Evolutionary conservation across 2,329 filamentous ascomycete species (phyloP).

Genomic region (Diaporthe ilicicola): DNA sequence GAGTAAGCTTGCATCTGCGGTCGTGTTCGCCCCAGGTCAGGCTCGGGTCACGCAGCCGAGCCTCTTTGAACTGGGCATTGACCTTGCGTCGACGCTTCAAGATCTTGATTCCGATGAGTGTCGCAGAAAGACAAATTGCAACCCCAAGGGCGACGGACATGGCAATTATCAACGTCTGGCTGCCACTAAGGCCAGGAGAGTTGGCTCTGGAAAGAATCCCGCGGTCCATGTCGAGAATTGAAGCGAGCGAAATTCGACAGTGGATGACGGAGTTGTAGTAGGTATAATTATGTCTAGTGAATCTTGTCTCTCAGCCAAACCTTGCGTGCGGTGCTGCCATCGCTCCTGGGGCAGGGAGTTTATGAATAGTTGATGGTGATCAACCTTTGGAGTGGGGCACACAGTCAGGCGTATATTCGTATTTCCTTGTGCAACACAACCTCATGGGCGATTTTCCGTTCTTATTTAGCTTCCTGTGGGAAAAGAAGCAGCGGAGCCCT

Average conservation of each 20-base stretch:
- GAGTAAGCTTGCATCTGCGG: constrained; percentile 33
- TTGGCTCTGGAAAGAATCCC: neutral
- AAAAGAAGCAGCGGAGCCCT: neutral
- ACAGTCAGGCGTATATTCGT: neutral
- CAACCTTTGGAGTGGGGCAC: constrained; percentile 1
- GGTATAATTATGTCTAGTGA: no score
- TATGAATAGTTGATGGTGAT: neutral
- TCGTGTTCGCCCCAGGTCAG: constrained; percentile 37
- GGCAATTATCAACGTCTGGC: constrained; percentile 1
- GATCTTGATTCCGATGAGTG: constrained; percentile 18
- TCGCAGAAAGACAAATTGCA: constrained; percentile 1
- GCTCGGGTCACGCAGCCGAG: constrained; percentile 34
- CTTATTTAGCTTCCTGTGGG: neutral
- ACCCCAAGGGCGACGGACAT: constrained; percentile 1
- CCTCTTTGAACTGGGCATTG: constrained; percentile 28
- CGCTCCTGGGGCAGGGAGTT: neutral
- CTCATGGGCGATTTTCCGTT: neutral
- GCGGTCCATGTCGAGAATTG: neutral
- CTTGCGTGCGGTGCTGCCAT: neutral
- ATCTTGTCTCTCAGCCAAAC: neutral
- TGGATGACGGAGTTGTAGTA: neutral
- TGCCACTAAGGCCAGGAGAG: neutral
- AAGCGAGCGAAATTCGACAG: neutral
- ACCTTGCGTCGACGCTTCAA: constrained; percentile 27
- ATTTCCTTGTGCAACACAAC: constrained; percentile 22